Base-by-base conservation (phyloP, 371 early-diverging fungal genomes). In the Choanephora cucurbitarum region DNA sequence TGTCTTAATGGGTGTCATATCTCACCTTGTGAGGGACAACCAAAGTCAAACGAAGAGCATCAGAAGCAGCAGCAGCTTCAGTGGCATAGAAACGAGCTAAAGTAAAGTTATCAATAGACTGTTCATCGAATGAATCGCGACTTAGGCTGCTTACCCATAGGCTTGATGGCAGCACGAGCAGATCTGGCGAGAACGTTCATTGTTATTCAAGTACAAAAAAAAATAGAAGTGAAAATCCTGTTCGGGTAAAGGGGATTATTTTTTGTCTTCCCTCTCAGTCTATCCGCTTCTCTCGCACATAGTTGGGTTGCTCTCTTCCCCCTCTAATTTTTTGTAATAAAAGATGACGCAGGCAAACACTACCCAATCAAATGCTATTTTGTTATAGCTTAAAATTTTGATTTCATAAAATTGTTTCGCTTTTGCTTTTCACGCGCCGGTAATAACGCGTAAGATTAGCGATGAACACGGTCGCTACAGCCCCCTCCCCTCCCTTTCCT, bases 11-110 rank as follows among this genome's bases (percentile, higher is more conserved):
- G 23, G 19, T 13, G 47, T 5, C 7, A 8, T 28, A 24, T 43
- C 55, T 57, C 72, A 90, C 92, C 88, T 94, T 86, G 84, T 96
- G 95, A 44, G 97, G 97, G 44, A 91, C 81, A 56, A 84, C 92
- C 67, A 97, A 92, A 81, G 87, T 95, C 71, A 97, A 79, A 56
- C 85, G 80, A 56, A 97, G 87, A 78, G 90, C 91, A 58, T 90
- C 92, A 43, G 79, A 60, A 32, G 80, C 74, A 64, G 75, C 82
- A 31, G 80, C 73, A 33, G 90, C 83, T 67, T 91, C 91, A 44
- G 86, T 83, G 53, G 92, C 92, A 62, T 91, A 92, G 66, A 72
- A 72, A 70, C 91, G 83, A 66, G 75, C 86, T 85, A 69, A 24
- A 42, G 17, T 10, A 44, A 48, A 44, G 21, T 60, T 32, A 14